Base-by-base conservation (phyloP, 441 rosid species). In the Bocquillonia castaneifolia region DNA sequence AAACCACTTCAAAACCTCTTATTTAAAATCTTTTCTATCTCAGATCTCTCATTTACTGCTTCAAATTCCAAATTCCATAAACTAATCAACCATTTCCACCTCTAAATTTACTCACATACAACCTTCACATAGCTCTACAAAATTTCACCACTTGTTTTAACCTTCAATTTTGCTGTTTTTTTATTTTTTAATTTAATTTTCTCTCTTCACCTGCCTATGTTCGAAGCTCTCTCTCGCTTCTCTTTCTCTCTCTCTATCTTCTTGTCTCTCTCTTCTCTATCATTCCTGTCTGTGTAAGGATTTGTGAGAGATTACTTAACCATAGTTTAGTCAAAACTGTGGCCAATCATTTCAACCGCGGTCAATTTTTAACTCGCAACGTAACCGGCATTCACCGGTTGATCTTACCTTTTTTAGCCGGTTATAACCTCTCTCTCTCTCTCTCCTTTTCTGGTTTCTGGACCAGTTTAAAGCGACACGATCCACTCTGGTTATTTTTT, bases 341-440 rank as follows among this genome's bases (percentile, higher is more conserved):
- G 64, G 50, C 72, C 91, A 81, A 88, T 84, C 75, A 85, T 84
- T 88, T 81, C 85, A 84, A 87, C 91, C 79, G 79, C 85, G 83
- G 97, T 88, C 88, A 86, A 89, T 80, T 84, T 83, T 81, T 82
- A 86, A 85, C 91, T 92, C 54, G 44, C 55, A 3, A 13, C 25
- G 20, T 9, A 56, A 80, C 91, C 81, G 90, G 77, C 79, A 73
- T 26, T 78, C 59, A 66, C 84, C 91, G 77, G 87, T 83, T 40
- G 7, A 32, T 32, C 7, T 29, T 3, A 51, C 64, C 72, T 44
- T 44, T 73, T 72, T 56, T 75, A 76, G 26, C 85, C 84, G 81
- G 90, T 85, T 37, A 50, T 48, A 75, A 78, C 76, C 72, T 66
- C 48, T n/a, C n/a, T n/a, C n/a, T n/a, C n/a, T n/a, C n/a, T n/a